These are phyloP conservation scores for Pseudotulostoma volvatum DNA, from an alignment of 495 filamentous ascomycete species.

Conservation along the genomic window DNA sequence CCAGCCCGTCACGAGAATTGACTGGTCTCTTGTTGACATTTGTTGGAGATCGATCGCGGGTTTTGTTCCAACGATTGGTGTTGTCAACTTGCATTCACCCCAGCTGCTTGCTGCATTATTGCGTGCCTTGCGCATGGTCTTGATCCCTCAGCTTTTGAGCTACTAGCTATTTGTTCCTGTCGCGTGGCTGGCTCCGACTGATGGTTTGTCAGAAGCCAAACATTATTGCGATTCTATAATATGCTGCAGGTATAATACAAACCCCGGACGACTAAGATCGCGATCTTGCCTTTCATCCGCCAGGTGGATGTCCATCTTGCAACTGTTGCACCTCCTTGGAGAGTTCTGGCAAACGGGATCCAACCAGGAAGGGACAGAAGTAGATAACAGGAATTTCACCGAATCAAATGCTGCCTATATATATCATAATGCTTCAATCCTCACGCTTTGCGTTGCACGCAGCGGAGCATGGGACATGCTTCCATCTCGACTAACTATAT, in stretches of 20 bases:
- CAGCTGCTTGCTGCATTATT: neutral
- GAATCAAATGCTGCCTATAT: no score
- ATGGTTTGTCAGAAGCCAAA: no score
- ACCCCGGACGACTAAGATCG: neutral
- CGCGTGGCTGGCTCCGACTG: no score
- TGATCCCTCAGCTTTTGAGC: neutral
- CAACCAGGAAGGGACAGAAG: no score
- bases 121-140: neutral
- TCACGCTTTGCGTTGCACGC: no score
- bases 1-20: neutral
- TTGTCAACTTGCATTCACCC: neutral
- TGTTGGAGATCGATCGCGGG: neutral
- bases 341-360: no score
- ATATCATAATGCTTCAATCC: no score
- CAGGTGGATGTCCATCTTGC: neutral
- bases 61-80: neutral
- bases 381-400: no score
- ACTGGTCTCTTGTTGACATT: no score
- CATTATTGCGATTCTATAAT: no score
- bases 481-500: no score
- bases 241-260: neutral
- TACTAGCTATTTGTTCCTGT: neutral
- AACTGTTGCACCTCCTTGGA: neutral
- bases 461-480: no score
- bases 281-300: neutral